These are phyloP conservation scores for Myochromella boudieri DNA, from an alignment of 768 basidiomycete species.

Conservation along the genomic window DNA sequence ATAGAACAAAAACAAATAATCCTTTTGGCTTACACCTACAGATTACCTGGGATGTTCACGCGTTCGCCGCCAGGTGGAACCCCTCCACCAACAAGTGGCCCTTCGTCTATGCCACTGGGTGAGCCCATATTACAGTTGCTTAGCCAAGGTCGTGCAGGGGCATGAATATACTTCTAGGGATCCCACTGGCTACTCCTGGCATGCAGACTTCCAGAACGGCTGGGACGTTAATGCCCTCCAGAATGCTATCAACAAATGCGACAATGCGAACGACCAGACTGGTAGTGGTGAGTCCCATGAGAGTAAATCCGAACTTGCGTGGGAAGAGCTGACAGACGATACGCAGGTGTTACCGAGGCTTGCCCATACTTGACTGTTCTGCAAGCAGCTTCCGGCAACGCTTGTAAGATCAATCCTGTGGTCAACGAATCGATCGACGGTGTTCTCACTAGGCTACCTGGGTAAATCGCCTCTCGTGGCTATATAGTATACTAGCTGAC, in stretches of 20 bases:
- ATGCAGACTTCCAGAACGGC: constrained; percentile 49
- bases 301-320: background rate
- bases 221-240: constrained; percentile 49
- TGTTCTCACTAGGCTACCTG: constrained; percentile 25
- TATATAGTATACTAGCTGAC: background rate
- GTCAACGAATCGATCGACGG: constrained; percentile 28
- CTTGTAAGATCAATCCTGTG: constrained; percentile 31
- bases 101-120: constrained; percentile 46
- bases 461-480: constrained; percentile 17
- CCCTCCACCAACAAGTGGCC: constrained; percentile 34
- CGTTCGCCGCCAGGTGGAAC: constrained; percentile 34
- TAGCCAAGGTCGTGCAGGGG: background rate
- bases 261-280: constrained; percentile 37
- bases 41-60: constrained; percentile 40
- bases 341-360: constrained; percentile 34
- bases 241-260: constrained; percentile 45
- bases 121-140: constrained; percentile 2
- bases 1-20: background rate
- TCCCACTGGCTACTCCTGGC: constrained; percentile 49
- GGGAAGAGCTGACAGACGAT: background rate
- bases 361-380: constrained; percentile 38
- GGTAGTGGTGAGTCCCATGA: constrained; percentile 19
- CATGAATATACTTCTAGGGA: constrained; percentile 32
- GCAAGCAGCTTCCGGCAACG: constrained; percentile 21
- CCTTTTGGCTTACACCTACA: constrained; percentile 3